Conservation (phyloP, 2,329 filamentous ascomycete genomes). For the Nannizzia gypsea region DNA sequence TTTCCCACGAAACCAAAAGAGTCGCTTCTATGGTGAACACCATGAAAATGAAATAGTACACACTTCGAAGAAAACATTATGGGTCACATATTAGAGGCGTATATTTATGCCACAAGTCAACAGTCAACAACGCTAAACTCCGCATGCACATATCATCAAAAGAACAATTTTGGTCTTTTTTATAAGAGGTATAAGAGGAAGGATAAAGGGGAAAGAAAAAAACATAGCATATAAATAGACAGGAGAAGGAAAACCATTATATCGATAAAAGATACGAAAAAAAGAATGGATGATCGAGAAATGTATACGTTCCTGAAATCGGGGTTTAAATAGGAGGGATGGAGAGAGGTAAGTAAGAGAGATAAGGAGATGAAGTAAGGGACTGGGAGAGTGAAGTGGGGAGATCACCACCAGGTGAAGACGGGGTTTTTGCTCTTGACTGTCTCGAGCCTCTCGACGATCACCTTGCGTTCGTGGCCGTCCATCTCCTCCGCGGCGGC, state of each 20-base stretch:
- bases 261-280: not conserved
- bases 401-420: constrained; percentile 80
- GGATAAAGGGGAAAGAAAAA: constrained; percentile 1
- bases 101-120: constrained; percentile 1
- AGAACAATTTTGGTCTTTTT: not conserved
- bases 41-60: constrained; percentile 5
- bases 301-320: not conserved
- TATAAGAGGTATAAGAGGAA: constrained; percentile 13
- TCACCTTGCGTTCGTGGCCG: constrained; percentile 80
- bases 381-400: constrained; percentile 6
- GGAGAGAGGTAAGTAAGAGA: not conserved
- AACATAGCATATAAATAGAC: not conserved
- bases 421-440: constrained; percentile 93
- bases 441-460: constrained; percentile 89
- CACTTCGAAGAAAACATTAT: constrained; percentile 1
- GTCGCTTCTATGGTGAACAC: constrained; percentile 3
- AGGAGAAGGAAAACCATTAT: not conserved
- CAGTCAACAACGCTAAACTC: constrained; percentile 3
- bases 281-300: not conserved
- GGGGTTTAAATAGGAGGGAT: not conserved
- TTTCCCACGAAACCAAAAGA: not conserved
- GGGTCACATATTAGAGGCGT: not conserved
- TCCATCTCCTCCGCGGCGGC: constrained; percentile 91
- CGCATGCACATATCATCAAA: constrained; percentile 4
- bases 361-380: not conserved